These are phyloP conservation scores for barley (Hordeum vulgare) DNA, from an alignment of 176 grass and related monocot genomes.

Conservation along the genomic window DNA sequence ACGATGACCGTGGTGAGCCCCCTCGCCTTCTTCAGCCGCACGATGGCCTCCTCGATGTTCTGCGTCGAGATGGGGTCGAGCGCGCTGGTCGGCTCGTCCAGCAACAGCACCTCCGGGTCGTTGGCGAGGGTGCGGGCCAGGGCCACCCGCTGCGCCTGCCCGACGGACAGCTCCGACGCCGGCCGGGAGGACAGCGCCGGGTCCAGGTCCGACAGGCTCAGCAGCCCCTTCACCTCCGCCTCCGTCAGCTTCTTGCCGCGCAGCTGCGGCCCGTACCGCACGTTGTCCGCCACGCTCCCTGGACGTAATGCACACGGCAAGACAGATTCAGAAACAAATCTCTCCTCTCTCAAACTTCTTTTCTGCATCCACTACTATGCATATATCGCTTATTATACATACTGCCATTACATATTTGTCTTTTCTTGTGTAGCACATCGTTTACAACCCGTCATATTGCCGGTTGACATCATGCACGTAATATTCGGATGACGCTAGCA, in stretches of 20 bases:
- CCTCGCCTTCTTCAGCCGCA: no score
- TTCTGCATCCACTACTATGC: no score
- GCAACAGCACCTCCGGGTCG: slow-evolving; percentile 79
- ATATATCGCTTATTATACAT: no score
- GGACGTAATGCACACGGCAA: not conserved
- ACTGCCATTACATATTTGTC: not conserved
- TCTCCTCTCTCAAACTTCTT: not conserved
- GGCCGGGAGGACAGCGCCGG: slow-evolving; percentile 37
- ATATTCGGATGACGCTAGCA: not conserved
- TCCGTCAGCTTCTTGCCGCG: slow-evolving; percentile 68
- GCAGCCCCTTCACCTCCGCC: slow-evolving; percentile 44
- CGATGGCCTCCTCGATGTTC: no score
- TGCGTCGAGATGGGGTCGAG: no score
- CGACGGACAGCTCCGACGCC: slow-evolving; percentile 69
- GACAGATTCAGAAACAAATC: not conserved
- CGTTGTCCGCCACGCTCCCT: slow-evolving; percentile 86
- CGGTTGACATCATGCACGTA: not conserved
- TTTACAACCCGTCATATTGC: not conserved
- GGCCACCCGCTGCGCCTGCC: slow-evolving; percentile 88
- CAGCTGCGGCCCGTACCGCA: slow-evolving; percentile 69
- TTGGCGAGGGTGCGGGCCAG: slow-evolving; percentile 87
- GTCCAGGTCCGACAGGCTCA: slow-evolving; percentile 59
- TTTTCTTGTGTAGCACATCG: not conserved
- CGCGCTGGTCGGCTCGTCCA: slow-evolving; percentile 86
- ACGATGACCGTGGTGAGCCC: no score